Conservation (phyloP, 768 basidiomycete genomes). For the Sarcomyxa edulis region DNA sequence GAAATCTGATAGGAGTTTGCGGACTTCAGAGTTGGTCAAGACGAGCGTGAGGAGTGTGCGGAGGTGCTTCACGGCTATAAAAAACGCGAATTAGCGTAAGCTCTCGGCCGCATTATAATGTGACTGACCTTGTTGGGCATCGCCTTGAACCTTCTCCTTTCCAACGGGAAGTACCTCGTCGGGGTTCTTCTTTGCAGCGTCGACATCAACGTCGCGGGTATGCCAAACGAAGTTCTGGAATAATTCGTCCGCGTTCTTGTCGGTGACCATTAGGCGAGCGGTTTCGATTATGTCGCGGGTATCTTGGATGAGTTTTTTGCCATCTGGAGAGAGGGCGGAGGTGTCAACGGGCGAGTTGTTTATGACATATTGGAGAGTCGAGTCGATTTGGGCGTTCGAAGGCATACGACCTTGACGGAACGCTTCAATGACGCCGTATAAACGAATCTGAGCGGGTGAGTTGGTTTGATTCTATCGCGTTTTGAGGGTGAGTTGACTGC, state of each 20-base stretch:
- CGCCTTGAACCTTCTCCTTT: slow-evolving; percentile 47
- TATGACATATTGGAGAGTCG: slow-evolving; percentile 62
- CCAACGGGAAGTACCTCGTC: slow-evolving; percentile 37
- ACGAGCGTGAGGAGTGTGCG: slow-evolving; percentile 84
- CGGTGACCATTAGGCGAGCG: slow-evolving; percentile 58
- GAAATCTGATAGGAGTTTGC: slow-evolving; percentile 82
- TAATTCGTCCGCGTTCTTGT: slow-evolving; percentile 89
- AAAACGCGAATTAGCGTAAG: neutral
- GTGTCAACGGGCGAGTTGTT: slow-evolving; percentile 53
- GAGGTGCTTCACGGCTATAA: slow-evolving; percentile 74
- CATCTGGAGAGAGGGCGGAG: slow-evolving; percentile 68
- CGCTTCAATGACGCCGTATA: slow-evolving; percentile 80
- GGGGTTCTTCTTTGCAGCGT: slow-evolving; percentile 22
- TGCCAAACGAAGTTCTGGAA: slow-evolving; percentile 90
- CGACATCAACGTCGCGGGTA: slow-evolving; percentile 47
- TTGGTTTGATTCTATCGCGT: neutral
- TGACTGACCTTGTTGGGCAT: slow-evolving; percentile 54
- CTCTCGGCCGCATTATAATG: neutral
- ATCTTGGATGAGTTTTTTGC: slow-evolving; percentile 72
- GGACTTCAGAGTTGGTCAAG: slow-evolving; percentile 89
- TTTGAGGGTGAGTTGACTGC: neutral
- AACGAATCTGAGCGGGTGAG: slow-evolving; percentile 42
- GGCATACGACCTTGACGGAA: slow-evolving; percentile 77
- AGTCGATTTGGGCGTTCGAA: slow-evolving; percentile 75
- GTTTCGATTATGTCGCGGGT: slow-evolving; percentile 77